Base-by-base conservation (phyloP, 306 rosid genomes). In the Neltuma alba region DNA sequence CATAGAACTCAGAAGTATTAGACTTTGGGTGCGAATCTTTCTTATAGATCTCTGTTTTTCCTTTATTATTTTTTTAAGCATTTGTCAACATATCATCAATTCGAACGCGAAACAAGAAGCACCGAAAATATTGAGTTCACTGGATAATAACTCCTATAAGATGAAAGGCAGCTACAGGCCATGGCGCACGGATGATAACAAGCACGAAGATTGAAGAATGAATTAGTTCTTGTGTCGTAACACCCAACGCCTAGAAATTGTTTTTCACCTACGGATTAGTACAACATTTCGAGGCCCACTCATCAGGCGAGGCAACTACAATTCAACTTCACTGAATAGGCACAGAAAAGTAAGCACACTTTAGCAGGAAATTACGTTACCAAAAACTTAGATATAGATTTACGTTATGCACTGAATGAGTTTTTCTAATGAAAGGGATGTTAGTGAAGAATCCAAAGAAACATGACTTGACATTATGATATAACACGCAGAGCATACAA, bases 391-490 rank as follows among this genome's bases (percentile, higher is more conserved):
- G 57, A 62, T 12, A 50, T 72, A 47, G 38, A 28, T 40, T 63
- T 18, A 61, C 25, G 25, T 31, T 40, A 25, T 37, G 73, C 34
- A 40, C 27, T 20, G 69, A 65, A 71, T 9, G 70, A 76, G 41
- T 28, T 38, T 75, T 69, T 28, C 50, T 31, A 27, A 13, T 34
- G 36, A 33, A 33, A 33, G 2, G 36, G 0, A 33, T 33, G 36
- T 33, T 33, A 33, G 36, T 2, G 36, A 75, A 25, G 36, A 57
- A 79, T 37, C 60, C 70, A 70, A 76, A 58, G 58, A n/a, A 72
- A 76, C 8, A 76, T 4, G 70, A 66, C 69, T 72, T 76, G 54
- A 76, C 87, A 80, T 38, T 38, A 41, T 15, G 25, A 61, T 38
- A 23, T 12, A 41, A 68, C 31, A 47, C 16, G 41, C 54, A 28